phyloP scores from a whole-genome alignment of 139 green algal genomes.

The Tetradesmus obliquus region DNA sequence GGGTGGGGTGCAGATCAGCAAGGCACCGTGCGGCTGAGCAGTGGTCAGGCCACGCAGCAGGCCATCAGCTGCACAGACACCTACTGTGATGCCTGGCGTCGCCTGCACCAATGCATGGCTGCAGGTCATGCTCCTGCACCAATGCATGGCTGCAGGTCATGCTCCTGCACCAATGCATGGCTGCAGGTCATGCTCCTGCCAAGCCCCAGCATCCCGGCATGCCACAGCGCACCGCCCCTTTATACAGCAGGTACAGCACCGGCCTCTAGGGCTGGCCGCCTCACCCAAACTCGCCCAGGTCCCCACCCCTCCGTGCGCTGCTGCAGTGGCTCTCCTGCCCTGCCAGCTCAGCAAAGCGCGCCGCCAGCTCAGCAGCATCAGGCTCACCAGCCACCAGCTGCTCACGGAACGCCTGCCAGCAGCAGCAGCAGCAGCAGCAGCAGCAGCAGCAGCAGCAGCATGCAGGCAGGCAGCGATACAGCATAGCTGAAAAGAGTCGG shows the following conservation, averaged over 20 bases:
- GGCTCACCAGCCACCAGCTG: slow-evolving; percentile 63
- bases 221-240: too few relatives aligned
- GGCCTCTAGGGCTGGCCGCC: too few relatives aligned
- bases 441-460: not conserved
- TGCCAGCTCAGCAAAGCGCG: slow-evolving; percentile 78
- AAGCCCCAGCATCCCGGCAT: too few relatives aligned
- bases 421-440: not conserved
- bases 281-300: slow-evolving; percentile 83
- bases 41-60: too few relatives aligned
- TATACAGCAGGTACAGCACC: not conserved
- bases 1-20: not conserved
- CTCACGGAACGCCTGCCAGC: slow-evolving; percentile 62
- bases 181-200: too few relatives aligned
- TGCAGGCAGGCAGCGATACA: not conserved
- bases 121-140: too few relatives aligned
- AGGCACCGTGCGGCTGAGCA: too few relatives aligned
- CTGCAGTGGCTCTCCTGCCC: slow-evolving; percentile 86
- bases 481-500: not conserved
- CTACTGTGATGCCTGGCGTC: too few relatives aligned
- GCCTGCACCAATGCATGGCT: too few relatives aligned
- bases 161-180: too few relatives aligned
- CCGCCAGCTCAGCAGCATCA: slow-evolving; percentile 79
- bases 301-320: slow-evolving; percentile 80
- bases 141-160: too few relatives aligned
- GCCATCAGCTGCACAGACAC: too few relatives aligned